These are phyloP conservation scores for Phallus indusiatus DNA, from an alignment of 768 basidiomycete species.

Conservation along the genomic window DNA sequence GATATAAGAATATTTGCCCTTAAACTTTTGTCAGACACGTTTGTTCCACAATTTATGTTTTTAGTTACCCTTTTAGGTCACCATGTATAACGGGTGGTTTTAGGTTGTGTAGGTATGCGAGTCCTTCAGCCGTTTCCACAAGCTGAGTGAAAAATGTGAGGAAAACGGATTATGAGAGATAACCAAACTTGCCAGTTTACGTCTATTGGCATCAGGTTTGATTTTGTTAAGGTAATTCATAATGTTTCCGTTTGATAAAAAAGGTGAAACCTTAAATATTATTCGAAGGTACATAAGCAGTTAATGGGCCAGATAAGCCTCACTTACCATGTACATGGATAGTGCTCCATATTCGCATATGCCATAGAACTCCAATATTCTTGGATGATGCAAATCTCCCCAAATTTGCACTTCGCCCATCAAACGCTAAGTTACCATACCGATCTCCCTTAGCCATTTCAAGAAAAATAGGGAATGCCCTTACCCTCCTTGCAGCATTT, in stretches of 20 bases:
- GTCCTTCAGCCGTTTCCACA: conserved; percentile 33
- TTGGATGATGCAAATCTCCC: conserved; percentile 10
- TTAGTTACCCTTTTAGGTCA: conserved; percentile 17
- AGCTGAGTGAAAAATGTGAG: conserved; percentile 20
- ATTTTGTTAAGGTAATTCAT: conserved; percentile 14
- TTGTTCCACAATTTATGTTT: not conserved
- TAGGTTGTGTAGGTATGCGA: conserved; percentile 34
- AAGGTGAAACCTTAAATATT: conserved; percentile 13
- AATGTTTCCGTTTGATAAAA: conserved; percentile 18
- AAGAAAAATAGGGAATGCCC: not conserved
- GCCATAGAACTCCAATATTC: conserved; percentile 12
- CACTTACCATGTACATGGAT: conserved; percentile 6
- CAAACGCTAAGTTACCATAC: conserved; percentile 2
- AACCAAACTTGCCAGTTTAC: not conserved
- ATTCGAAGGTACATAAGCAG: not conserved
- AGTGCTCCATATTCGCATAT: conserved; percentile 11
- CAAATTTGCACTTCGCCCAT: conserved; percentile 9
- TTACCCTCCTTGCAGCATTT: conserved; percentile 1
- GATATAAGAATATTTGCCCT: conserved; percentile 42
- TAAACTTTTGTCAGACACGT: not conserved
- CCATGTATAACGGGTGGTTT: conserved; percentile 27
- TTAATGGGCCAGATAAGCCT: not conserved
- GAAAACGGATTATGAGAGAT: not conserved
- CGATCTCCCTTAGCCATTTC: not conserved
- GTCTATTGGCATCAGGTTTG: not conserved